Conservation (phyloP, 2,329 filamentous ascomycete species). For the Talaromyces sp. region DNA sequence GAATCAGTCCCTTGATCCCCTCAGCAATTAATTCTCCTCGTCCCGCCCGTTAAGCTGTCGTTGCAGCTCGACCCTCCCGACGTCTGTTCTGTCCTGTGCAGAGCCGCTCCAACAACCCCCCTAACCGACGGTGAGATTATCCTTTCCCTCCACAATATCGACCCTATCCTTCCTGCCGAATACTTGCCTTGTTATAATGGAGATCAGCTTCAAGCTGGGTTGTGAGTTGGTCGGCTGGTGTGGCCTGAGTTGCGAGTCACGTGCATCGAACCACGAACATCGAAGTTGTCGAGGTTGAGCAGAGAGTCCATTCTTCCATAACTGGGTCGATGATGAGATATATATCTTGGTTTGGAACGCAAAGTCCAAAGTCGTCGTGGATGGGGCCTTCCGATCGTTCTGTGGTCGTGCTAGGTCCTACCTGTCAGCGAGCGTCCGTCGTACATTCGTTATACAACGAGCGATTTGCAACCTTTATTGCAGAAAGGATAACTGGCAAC, state of each 20-base stretch:
- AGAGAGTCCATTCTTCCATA: conserved; percentile 7
- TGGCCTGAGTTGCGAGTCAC: conserved; percentile 9
- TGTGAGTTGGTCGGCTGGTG: conserved; percentile 26
- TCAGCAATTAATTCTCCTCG: conserved; percentile 34
- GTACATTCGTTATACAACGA: conserved; percentile 4
- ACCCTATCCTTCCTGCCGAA: conserved; percentile 16
- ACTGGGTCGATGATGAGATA: background rate
- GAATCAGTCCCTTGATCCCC: background rate
- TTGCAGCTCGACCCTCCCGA: conserved; percentile 37
- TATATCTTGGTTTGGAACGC: background rate
- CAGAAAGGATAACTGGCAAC: background rate
- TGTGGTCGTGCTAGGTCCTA: background rate
- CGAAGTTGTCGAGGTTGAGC: background rate
- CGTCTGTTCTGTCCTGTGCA: conserved; percentile 36
- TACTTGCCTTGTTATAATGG: conserved; percentile 20
- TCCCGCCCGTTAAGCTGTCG: conserved; percentile 34
- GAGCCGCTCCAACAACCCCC: conserved; percentile 32
- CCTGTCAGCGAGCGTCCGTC: background rate
- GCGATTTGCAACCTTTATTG: background rate
- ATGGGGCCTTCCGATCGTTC: background rate
- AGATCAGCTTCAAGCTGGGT: conserved; percentile 30
- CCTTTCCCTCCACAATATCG: conserved; percentile 19
- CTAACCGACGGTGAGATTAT: conserved; percentile 32
- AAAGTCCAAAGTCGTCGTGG: background rate
- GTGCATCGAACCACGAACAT: conserved; percentile 12